These are phyloP conservation scores for Pseudozyma sp. DNA, from an alignment of 1,284 basidiomycete genomes.

Conservation along the genomic window DNA sequence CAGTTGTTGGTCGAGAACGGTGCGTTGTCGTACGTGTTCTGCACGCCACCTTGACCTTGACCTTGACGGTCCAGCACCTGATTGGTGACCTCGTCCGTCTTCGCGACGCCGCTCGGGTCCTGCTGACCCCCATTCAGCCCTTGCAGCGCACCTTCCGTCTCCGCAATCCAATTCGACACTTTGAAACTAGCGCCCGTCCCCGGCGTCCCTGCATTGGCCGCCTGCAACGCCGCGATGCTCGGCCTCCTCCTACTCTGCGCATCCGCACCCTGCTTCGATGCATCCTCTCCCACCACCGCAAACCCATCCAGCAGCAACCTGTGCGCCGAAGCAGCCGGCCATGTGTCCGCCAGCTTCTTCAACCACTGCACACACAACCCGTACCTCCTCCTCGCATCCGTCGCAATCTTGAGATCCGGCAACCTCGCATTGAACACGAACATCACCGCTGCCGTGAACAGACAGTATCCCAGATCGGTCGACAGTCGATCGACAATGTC, in stretches of 20 bases:
- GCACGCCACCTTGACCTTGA: neutral
- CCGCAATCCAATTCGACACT: conserved; percentile 47
- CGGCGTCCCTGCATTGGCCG: neutral
- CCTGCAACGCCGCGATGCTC: conserved; percentile 31
- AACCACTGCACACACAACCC: conserved; percentile 59
- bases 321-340: conserved; percentile 62
- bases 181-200: conserved; percentile 18
- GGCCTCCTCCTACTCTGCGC: conserved; percentile 11
- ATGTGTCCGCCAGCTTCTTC: conserved; percentile 54
- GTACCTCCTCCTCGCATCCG: conserved; percentile 51
- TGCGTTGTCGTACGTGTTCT: neutral
- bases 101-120: neutral
- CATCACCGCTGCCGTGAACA: conserved; percentile 63
- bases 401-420: conserved; percentile 33
- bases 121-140: neutral
- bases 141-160: conserved; percentile 38
- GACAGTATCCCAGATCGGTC: conserved; percentile 60
- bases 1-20: conserved; percentile 1
- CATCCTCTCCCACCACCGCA: conserved; percentile 52
- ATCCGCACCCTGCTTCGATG: conserved; percentile 28
- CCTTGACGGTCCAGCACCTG: neutral
- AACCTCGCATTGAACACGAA: conserved; percentile 62
- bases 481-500: conserved; percentile 56
- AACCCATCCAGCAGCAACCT: conserved; percentile 62
- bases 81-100: too few relatives aligned